Conservation (phyloP, 495 filamentous ascomycete species). For the Aspergillus panamensis region DNA sequence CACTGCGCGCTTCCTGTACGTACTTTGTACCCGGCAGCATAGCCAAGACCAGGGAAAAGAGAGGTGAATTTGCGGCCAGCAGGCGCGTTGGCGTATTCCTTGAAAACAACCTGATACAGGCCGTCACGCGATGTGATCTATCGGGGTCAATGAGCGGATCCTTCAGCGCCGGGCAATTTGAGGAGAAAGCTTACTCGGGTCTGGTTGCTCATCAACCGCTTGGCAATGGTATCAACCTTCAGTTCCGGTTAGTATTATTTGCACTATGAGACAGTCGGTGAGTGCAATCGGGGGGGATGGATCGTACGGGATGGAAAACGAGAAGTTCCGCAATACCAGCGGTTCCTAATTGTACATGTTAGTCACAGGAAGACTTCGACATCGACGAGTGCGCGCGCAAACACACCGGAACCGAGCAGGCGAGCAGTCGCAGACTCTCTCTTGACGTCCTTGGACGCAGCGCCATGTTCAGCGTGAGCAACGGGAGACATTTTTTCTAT, state of each 20-base stretch:
- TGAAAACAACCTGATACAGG: constrained; percentile 91
- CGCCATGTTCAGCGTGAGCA: constrained; percentile 43
- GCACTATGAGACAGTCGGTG: neutral
- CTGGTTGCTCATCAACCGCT: constrained; percentile 99
- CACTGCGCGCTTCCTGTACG: constrained; percentile 10
- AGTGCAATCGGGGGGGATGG: neutral
- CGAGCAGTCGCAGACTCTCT: constrained; percentile 86
- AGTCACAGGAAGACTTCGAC: constrained; percentile 17
- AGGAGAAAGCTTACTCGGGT: constrained; percentile 52
- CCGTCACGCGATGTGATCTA: constrained; percentile 58
- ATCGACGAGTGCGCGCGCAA: constrained; percentile 1
- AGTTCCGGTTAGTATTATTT: constrained; percentile 21
- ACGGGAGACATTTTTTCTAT: constrained; percentile 48
- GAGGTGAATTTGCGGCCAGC: constrained; percentile 80
- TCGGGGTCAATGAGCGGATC: neutral
- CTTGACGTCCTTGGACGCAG: constrained; percentile 64
- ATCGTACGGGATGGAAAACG: constrained; percentile 88
- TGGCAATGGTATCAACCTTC: constrained; percentile 95
- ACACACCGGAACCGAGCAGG: constrained; percentile 84
- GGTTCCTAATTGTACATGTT: constrained; percentile 54
- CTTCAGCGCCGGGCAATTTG: neutral
- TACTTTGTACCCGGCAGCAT: constrained; percentile 97
- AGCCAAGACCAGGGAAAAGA: constrained; percentile 93
- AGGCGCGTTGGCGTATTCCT: constrained; percentile 72
- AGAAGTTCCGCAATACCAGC: constrained; percentile 95